Base-by-base conservation (phyloP, 2,329 filamentous ascomycete species). In the Diaporthe citri region DNA sequence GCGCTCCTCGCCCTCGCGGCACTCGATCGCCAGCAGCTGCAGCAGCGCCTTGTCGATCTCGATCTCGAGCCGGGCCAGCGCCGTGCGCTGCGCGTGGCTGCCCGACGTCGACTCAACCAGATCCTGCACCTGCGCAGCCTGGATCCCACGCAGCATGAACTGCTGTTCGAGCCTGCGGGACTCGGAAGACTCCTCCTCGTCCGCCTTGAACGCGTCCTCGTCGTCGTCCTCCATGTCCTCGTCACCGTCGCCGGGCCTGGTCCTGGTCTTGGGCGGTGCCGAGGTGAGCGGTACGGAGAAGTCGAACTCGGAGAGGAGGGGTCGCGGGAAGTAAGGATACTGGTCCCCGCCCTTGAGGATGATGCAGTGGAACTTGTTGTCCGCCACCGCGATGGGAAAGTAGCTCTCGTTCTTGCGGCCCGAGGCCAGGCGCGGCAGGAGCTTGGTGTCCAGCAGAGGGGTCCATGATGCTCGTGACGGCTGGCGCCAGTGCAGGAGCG, bases 351-450 rank as follows among this genome's bases (percentile, higher is more conserved):
- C 97, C 85, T 99, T 99, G 81, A 99, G 92, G 80, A 99, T 98
- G 85, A 99, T 98, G 86, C 97, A 99, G 88, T 98, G 96, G 84
- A 99, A 99, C 81, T 94, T 96, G 80, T 94, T 90, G 79, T 96
- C 92, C 3, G 96, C 95, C 1, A 98, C 96, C 0, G 97, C 97
- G 43, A 99, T 95, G 1, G 97, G 97, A 90, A 96, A 99, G 86
- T 99, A 99, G 0, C 89, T 91, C 84, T 99, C 97, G 77, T 93
- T 90, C 83, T 98, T 98, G 74, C 93, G 92, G 36, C 97, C 97
- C 3, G 91, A 92, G 0, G 94, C 93, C 4, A 98, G 90, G 76
- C 97, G 95, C 1, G 94, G 89, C 15, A 99, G 88, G 51, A 93
- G 91, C 75, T 90, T 95, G 0, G 97, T 99, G 84, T 99, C 96